Evolutionary conservation across 164 flowering plant species (phyloP).

Genomic region (Magnolia kwangsiensis): DNA sequence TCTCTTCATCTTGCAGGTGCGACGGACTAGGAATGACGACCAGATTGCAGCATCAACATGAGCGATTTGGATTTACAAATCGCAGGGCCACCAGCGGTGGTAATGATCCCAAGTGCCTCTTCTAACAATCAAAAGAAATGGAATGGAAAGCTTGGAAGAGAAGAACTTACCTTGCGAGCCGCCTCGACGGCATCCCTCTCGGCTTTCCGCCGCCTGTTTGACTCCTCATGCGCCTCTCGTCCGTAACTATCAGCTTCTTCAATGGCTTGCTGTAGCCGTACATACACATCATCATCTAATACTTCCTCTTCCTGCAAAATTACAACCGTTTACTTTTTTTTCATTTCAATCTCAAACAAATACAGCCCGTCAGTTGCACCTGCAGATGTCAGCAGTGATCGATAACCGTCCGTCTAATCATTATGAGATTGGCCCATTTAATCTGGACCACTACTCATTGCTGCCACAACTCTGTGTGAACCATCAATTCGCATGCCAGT

Average conservation of each 20-base stretch:
- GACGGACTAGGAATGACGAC: too few relatives aligned
- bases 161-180: slow-evolving; percentile 41
- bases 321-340: not conserved
- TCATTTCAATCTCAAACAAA: not conserved
- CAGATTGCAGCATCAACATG: too few relatives aligned
- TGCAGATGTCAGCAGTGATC: not conserved
- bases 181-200: slow-evolving; percentile 67
- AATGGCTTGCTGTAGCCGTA: slow-evolving; percentile 47
- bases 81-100: not conserved
- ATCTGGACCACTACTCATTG: too few relatives aligned
- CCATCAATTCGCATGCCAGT: too few relatives aligned
- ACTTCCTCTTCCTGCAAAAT: slow-evolving; percentile 36
- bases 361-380: not conserved
- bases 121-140: not conserved
- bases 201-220: slow-evolving; percentile 53
- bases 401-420: not conserved
- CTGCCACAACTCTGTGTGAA: too few relatives aligned
- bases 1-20: too few relatives aligned
- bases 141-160: not conserved
- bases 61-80: too few relatives aligned
- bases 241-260: slow-evolving; percentile 45
- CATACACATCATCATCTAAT: slow-evolving; percentile 34
- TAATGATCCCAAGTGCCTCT: not conserved
- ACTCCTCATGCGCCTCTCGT: slow-evolving; percentile 58
- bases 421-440: too few relatives aligned